Evolutionary conservation across 257 asterid species (phyloP), one percentile per base, ranked within the genome.

Genomic region (Solanum arcanum): DNA sequence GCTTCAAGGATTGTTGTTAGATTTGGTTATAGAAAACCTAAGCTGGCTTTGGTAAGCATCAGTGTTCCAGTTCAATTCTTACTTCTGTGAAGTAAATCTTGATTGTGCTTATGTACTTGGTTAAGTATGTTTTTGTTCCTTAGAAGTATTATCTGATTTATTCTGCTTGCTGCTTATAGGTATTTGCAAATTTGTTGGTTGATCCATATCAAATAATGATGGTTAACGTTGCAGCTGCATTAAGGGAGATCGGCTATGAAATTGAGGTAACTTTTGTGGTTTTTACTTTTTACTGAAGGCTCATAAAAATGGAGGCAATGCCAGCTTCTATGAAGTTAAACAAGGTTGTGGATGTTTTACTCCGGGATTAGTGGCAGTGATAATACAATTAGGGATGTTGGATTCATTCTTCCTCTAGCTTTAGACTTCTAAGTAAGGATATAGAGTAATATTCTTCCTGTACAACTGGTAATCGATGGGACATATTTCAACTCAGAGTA

Each of bases 131-230:
- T 25, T 15, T 3, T 10, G 56, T 84, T 44, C 18, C 56, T 70
- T 64, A 84, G n/a, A 5, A 83, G 84, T 83, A 15, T 68, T 20
- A 83, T 72, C 44, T 59, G 15, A 70, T 52, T 80, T 9, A 42
- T 66, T 82, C 47, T 87, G 87, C 56, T 83, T 44, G 84, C 80
- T 87, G 74, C 60, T 66, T 87, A 91, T 87, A 97, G 99, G 96
- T 96, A 41, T 97, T 97, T 90, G 93, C 97, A 81, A 96, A 93
- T 94, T 90, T 96, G 86, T 88, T 89, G 90, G 94, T 95, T 87
- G 98, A 95, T 93, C 91, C 95, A 33, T 93, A 94, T 89, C 99
- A 97, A 90, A 92, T 97, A 89, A 92, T 93, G 86, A 97, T 97
- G 99, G 91, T 86, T 72, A 96, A 96, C 27, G 92, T 96, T 86